Evolutionary conservation across 805 yeast species (phyloP).

Genomic region (Cyberlindnera saturnus): DNA sequence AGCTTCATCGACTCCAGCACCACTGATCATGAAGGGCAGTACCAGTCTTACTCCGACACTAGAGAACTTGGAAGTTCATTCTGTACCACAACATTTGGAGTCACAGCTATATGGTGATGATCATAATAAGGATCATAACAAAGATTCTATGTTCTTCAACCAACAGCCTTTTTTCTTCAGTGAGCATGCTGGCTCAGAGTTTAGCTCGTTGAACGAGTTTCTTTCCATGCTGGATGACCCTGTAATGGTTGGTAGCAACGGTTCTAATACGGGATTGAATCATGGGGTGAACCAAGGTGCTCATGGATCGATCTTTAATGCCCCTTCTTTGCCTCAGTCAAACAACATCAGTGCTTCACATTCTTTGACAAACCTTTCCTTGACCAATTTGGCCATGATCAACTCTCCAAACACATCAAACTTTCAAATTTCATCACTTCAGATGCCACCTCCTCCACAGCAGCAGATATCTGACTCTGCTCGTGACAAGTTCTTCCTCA

Average conservation of each 20-base stretch:
- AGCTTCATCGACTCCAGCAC: constrained; percentile 1
- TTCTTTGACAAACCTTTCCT: constrained; percentile 22
- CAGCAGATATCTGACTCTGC: constrained; percentile 55
- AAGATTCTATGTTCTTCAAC: constrained; percentile 16
- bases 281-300: background rate
- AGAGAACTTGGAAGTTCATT: constrained; percentile 12
- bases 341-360: constrained; percentile 16
- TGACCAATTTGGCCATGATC: constrained; percentile 17
- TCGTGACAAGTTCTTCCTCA: constrained; percentile 84
- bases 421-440: constrained; percentile 4
- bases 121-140: background rate
- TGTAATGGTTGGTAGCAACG: constrained; percentile 46
- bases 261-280: background rate
- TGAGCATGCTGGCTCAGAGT: constrained; percentile 90
- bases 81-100: constrained; percentile 19
- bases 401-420: constrained; percentile 15
- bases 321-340: background rate
- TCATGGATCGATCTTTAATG: no score
- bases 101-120: constrained; percentile 7
- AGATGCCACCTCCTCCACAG: constrained; percentile 9
- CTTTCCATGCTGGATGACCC: constrained; percentile 87
- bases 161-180: constrained; percentile 80
- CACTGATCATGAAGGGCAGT: background rate
- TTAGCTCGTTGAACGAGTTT: constrained; percentile 83
- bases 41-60: constrained; percentile 6